phyloP scores from a whole-genome alignment of 441 rosid species.

The Croton laevigatus region DNA sequence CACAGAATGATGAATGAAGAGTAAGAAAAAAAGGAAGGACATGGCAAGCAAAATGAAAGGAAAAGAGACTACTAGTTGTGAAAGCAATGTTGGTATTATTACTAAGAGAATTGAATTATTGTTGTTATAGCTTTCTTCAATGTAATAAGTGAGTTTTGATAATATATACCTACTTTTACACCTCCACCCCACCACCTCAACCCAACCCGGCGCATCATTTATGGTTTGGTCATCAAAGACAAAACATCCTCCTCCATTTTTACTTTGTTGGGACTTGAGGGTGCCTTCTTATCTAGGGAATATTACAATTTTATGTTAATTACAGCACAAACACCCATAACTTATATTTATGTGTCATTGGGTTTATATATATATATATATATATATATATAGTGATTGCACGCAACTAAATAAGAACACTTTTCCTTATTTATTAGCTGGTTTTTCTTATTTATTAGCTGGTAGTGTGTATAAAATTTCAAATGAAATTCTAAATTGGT shows the following conservation, averaged over 20 bases:
- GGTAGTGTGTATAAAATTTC: too few species aligned
- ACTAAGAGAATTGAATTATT: conserved; percentile 4
- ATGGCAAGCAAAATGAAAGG: conserved; percentile 13
- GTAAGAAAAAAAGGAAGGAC: background rate
- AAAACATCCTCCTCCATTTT: conserved; percentile 17
- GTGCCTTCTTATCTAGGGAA: conserved; percentile 22
- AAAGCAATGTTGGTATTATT: conserved; percentile 33
- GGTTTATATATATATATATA: too few species aligned
- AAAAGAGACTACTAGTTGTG: conserved; percentile 22
- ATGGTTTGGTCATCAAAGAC: conserved; percentile 26
- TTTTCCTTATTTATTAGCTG: too few species aligned
- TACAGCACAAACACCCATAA: conserved; percentile 28
- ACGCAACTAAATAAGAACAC: too few species aligned
- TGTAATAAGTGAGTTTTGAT: conserved; percentile 39
- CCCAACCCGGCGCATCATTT: conserved; percentile 17
- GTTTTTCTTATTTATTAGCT: too few species aligned
- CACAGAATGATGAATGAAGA: background rate
- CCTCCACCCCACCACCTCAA: background rate
- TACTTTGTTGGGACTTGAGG: conserved; percentile 29
- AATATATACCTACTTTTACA: conserved; percentile 15
- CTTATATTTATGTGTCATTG: background rate
- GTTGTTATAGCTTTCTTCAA: conserved; percentile 35
- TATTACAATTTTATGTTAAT: conserved; percentile 8
- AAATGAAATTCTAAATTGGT: too few species aligned
- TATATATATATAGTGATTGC: too few species aligned